A percentile compares a stretch with the other conserved stretches of the same genome.
These are phyloP conservation scores for Fusarium compactum DNA, from an alignment of 2,329 filamentous ascomycete species.

Conservation along the genomic window DNA sequence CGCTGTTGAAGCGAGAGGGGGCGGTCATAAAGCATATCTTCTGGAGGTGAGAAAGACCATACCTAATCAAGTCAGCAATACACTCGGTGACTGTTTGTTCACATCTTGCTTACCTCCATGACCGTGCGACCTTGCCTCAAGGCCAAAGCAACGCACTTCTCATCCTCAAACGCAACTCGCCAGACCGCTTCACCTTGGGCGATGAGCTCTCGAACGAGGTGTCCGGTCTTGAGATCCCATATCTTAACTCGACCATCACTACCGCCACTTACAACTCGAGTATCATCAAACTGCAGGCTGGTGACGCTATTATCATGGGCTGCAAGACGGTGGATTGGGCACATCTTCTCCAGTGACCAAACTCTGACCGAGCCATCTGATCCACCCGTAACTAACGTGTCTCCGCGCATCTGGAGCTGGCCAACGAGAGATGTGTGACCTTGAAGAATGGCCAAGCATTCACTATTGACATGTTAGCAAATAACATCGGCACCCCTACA, in stretches of 20 bases:
- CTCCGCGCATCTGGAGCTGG: slow-evolving; percentile 93
- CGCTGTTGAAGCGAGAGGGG: slow-evolving; percentile 64
- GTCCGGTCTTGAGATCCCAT: slow-evolving; percentile 94
- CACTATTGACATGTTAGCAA: slow-evolving; percentile 60
- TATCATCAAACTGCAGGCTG: slow-evolving; percentile 96
- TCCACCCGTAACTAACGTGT: slow-evolving; percentile 94
- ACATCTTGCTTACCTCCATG: slow-evolving; percentile 85
- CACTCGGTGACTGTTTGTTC: neutral
- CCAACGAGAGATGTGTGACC: slow-evolving; percentile 97
- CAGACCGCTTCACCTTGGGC: slow-evolving; percentile 94
- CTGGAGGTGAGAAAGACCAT: slow-evolving; percentile 93
- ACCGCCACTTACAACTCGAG: slow-evolving; percentile 92
- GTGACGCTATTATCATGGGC: slow-evolving; percentile 99
- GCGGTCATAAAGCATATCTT: slow-evolving; percentile 70
- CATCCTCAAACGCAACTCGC: slow-evolving; percentile 97
- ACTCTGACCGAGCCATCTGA: slow-evolving; percentile 96
- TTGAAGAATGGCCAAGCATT: slow-evolving; percentile 91
- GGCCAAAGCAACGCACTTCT: slow-evolving; percentile 97
- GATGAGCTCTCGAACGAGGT: slow-evolving; percentile 90
- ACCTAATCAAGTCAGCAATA: slow-evolving; percentile 69
- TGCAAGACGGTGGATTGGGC: slow-evolving; percentile 91
- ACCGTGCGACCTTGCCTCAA: slow-evolving; percentile 86
- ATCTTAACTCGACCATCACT: slow-evolving; percentile 98
- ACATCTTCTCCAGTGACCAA: slow-evolving; percentile 92
- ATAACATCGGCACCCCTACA: neutral